Base-by-base conservation (phyloP, 371 early-diverging fungal genomes). In the Syncephalastrum sp. region DNA sequence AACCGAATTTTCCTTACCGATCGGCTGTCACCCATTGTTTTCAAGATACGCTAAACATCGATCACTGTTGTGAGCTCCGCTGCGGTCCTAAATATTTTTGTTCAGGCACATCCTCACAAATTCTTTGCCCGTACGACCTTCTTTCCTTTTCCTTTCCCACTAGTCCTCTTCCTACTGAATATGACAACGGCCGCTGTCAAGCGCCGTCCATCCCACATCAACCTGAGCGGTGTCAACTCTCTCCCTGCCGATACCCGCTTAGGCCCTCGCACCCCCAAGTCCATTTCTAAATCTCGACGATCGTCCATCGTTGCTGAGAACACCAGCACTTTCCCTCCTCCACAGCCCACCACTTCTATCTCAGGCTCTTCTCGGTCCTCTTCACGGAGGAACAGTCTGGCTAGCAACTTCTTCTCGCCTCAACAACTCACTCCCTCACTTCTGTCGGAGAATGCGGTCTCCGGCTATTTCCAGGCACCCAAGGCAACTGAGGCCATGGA, bases 141-240 rank as follows among this genome's bases (percentile, higher is more conserved):
- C 51, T 51, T 51, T 38, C 38, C 51, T 48, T 27, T 51, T 51
- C 33, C 27, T 38, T 51, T 27, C 51, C 51, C 33, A 51, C 51
- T 29, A 51, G 12, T 51, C 51, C 25, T 19, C 51, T 29, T 51
- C 38, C 38, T 33, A 33, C 38, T 33, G 38, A 33, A 33, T 33
- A 50, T 49, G 63, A 56, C 51, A 59, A 56, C 48, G 33, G 25
- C 67, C 15, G 38, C 38, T 33, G 38, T 33, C 38, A 68, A 61
- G 29, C 59, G 69, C 45, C 65, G 69, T 49, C 75, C 75, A 23
- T 70, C 71, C 16, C 60, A 63, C 54, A 67, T 74, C 17, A 71
- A 69, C 42, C 23, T 73, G 6, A 51, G 60, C 21, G 51, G 50
- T 19, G 53, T 42, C 15, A 63, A 58, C 47, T 5, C 38, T 12